Evolutionary conservation across 1,284 basidiomycete species (phyloP).

Genomic region (Ceratobasidium sp.): DNA sequence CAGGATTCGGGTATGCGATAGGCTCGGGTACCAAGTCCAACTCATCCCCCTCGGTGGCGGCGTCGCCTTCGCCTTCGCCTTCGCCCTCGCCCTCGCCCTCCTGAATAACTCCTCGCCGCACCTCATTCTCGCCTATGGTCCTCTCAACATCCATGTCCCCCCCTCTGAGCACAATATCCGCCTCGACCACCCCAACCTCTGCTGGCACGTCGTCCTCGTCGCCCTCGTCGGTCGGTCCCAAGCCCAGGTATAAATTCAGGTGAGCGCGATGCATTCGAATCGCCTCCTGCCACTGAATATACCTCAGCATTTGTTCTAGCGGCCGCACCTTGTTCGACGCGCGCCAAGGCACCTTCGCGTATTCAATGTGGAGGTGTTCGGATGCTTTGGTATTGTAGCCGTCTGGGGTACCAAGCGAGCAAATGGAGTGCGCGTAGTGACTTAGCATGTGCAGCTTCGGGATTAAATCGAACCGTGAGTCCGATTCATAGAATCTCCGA

Average conservation of each 20-base stretch:
- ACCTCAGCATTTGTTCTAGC: constrained; percentile 39
- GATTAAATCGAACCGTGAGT: constrained; percentile 1
- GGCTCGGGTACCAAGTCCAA: too few relatives aligned
- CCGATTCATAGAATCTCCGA: constrained; percentile 3
- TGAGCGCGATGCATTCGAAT: not conserved
- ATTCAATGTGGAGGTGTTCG: constrained; percentile 42
- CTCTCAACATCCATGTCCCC: not conserved
- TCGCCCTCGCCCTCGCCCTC: not conserved
- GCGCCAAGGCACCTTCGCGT: constrained; percentile 41
- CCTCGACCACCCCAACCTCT: too few relatives aligned
- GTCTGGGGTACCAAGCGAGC: constrained; percentile 36
- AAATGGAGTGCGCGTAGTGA: constrained; percentile 35
- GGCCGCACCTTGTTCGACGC: constrained; percentile 36
- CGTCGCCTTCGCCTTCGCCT: not conserved
- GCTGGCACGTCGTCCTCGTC: too few relatives aligned
- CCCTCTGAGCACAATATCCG: too few relatives aligned
- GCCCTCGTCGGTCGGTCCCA: not conserved
- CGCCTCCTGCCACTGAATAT: constrained; percentile 32
- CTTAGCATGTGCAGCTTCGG: constrained; percentile 42
- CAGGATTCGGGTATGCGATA: not conserved
- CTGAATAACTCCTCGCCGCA: not conserved
- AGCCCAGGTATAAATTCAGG: constrained; percentile 2
- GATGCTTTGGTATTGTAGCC: constrained; percentile 42
- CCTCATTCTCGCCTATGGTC: not conserved
- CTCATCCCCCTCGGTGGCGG: too few relatives aligned